These are phyloP conservation scores for Scytalidium lignicola DNA, from an alignment of 2,329 filamentous ascomycete species.

Conservation along the genomic window DNA sequence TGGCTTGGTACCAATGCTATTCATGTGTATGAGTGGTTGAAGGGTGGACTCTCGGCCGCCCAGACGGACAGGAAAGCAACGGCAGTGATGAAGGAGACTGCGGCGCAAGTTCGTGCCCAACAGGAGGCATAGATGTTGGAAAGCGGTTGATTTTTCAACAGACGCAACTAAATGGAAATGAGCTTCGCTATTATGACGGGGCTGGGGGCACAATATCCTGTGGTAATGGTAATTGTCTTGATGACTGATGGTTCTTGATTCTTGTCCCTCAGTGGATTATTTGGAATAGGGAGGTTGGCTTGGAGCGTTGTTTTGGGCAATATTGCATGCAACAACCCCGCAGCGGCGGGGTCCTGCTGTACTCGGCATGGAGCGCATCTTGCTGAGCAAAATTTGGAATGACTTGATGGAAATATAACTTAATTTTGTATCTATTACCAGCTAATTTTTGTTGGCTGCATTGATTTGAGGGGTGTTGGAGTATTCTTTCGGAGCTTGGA, in stretches of 20 bases:
- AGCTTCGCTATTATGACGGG: neutral
- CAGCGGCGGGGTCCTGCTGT: neutral
- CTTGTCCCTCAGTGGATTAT: neutral
- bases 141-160: neutral
- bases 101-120: neutral
- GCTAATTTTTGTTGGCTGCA: neutral
- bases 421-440: neutral
- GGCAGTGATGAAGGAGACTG: conserved; percentile 22
- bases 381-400: neutral
- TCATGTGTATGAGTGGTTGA: conserved; percentile 42
- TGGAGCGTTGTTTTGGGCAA: neutral
- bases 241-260: neutral
- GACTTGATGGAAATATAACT: neutral
- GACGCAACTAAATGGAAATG: neutral
- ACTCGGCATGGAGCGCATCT: neutral
- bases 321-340: neutral
- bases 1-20: conserved; percentile 48
- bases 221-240: neutral
- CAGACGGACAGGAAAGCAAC: conserved; percentile 23
- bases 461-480: neutral
- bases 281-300: neutral
- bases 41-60: conserved; percentile 29
- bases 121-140: neutral
- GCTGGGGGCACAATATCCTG: neutral
- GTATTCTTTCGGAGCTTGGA: neutral